These are phyloP conservation scores for Coelastrella sp. DNA, from an alignment of 139 green algal genomes.

Conservation along the genomic window DNA sequence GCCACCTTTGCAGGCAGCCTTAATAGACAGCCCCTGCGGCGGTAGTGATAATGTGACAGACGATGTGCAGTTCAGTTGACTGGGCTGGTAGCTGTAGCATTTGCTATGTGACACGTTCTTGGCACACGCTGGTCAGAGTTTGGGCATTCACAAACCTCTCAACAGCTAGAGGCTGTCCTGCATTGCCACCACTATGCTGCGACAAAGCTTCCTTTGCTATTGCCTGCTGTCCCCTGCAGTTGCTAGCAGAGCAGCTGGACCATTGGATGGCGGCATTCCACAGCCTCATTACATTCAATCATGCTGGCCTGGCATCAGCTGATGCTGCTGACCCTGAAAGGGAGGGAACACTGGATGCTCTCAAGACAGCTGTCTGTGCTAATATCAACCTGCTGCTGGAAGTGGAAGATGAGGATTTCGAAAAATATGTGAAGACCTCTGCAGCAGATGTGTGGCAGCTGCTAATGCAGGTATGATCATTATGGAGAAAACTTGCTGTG, in stretches of 20 bases:
- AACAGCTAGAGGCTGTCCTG: too few relatives aligned
- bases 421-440: constrained; percentile 86
- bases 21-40: not conserved
- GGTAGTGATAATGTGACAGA: not conserved
- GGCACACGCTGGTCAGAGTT: too few relatives aligned
- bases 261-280: constrained; percentile 94
- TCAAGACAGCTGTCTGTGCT: constrained; percentile 77
- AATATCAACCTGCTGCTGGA: constrained; percentile 89
- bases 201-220: not conserved
- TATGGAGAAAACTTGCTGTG: not conserved
- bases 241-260: constrained; percentile 92
- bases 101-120: not conserved
- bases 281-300: constrained; percentile 76
- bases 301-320: constrained; percentile 59
- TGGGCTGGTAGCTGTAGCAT: not conserved
- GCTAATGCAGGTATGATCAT: constrained; percentile 76
- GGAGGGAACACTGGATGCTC: constrained; percentile 74
- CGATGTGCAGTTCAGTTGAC: not conserved
- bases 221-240: constrained; percentile 55
- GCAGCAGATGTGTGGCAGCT: constrained; percentile 90
- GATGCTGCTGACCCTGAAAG: constrained; percentile 73
- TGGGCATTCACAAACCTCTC: too few relatives aligned
- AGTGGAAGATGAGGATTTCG: constrained; percentile 98
- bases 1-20: not conserved
- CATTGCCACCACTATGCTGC: too few relatives aligned